Evolutionary conservation across 192 early-diverging fungal genomes (phyloP), one percentile per base, ranked within the genome.

Genomic region (Podila clonocystis): DNA sequence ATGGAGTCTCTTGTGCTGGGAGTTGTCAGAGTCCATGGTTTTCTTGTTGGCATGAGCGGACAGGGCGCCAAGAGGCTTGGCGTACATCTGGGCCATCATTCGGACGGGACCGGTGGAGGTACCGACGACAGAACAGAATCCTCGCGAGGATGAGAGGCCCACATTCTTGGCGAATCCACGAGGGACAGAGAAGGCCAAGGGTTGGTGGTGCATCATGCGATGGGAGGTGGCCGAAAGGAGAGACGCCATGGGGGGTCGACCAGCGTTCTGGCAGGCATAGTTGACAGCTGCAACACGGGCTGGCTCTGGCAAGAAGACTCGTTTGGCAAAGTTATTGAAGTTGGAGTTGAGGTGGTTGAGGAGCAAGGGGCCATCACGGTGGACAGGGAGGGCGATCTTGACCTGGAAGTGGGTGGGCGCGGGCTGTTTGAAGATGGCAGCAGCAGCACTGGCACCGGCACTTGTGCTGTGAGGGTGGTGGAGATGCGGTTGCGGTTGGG

Each of bases 81-180:
- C 77, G 45, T 80, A 80, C 70, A 80, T 72, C 71, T 80, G 77
- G 1, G 77, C 77, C 70, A 80, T 65, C 77, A 80, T 73, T 30
- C 48, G 62, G 55, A 69, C 77, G 31, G 77, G 77, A 2, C 77
- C 77, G n/a, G 68, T 73, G 22, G 63, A 3, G 0, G 75, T 60
- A 11, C 59, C 30, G 1, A 68, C 61, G 28, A 50, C 38, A 4
- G 77, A 80, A 33, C 77, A 73, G 33, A 73, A 80, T 5, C 77
- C 71, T 30, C 77, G 77, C 9, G 77, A 45, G 48, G 77, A 80
- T n/a, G 71, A 80, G 55, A 80, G 61, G 24, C 77, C 77, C 3
- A 80, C 71, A 36, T 73, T 55, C 31, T 52, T 57, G 58, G 64
- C 77, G 36, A 73, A 80, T 3, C 77, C 77, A 33, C 68, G 77